Evolutionary conservation across 2,329 filamentous ascomycete species (phyloP), one percentile per base, ranked within the genome.

Genomic region (Amauroascus niger): DNA sequence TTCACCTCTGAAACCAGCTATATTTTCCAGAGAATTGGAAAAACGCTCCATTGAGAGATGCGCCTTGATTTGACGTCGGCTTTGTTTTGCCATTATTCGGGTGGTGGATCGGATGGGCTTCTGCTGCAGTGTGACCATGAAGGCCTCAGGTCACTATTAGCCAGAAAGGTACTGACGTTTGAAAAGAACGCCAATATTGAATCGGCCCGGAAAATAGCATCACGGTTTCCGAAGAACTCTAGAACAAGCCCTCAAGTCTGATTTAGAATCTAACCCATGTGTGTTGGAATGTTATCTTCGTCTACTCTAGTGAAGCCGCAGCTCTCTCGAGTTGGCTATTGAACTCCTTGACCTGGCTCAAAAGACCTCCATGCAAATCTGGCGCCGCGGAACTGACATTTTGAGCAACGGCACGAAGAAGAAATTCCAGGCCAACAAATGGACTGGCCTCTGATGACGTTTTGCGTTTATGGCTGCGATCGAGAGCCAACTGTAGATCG

Each of bases 291-390:
- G 35, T 30, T 22, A 24, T n/a, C 32, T 26, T 18, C 6, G 13
- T 47, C 46, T 39, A 3, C 13, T 49, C 32, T 16, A 28, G 39
- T 2, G 39, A 28, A 37, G 28, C 39, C 6, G 37, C 32, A n/a
- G 51, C 16, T 9, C 33, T 32, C 35, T 75, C 71, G 18, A 75
- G 64, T 58, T 71, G 68, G 26, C 64, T 64, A 59, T 75, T 75
- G 58, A 75, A 74, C 1, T 59, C 58, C 48, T 64, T 68, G 30
- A 74, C 66, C 53, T 68, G 70, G 44, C 67, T 62, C 49, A 75
- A 57, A 6, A 74, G 58, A 16, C 72, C 72, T 4, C 71, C 71
- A 13, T 69, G 64, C 13, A 65, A 62, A 20, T 68, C 67, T 20
- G 67, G 66, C 7, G 66, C 69, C 1, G 57, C 60, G 35, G 65